Conservation (phyloP, 768 basidiomycete genomes). For the Daedaleopsis sinensis region DNA sequence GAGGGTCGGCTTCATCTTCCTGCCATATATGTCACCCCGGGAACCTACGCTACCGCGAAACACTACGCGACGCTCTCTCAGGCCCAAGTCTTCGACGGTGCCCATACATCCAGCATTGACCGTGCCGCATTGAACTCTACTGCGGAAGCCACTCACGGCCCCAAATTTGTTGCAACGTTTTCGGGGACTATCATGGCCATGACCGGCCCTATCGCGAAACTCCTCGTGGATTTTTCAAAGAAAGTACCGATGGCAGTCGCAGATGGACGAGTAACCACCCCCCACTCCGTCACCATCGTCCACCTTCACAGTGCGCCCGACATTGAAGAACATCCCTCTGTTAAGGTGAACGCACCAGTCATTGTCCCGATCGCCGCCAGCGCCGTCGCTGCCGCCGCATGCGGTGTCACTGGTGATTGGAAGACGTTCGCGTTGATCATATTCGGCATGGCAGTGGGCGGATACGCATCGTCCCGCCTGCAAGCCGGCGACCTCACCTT, state of each 20-base stretch:
- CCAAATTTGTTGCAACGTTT: slow-evolving; percentile 10
- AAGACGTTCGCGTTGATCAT: slow-evolving; percentile 10
- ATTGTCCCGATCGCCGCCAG: slow-evolving; percentile 16
- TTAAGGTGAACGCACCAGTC: slow-evolving; percentile 5
- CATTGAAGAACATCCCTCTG: slow-evolving; percentile 10
- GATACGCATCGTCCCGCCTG: slow-evolving; percentile 1
- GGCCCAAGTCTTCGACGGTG: slow-evolving; percentile 14
- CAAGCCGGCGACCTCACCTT: slow-evolving; percentile 12
- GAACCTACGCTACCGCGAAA: slow-evolving; percentile 4
- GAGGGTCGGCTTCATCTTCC: slow-evolving; percentile 3
- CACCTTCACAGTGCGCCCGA: slow-evolving; percentile 5
- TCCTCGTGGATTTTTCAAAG: slow-evolving; percentile 1
- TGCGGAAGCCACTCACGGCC: not conserved
- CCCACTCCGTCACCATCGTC: slow-evolving; percentile 11
- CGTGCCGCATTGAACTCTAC: slow-evolving; percentile 1
- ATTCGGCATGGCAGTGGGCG: slow-evolving; percentile 13
- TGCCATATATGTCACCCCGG: slow-evolving; percentile 10
- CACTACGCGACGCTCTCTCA: not conserved
- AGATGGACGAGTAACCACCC: slow-evolving; percentile 13
- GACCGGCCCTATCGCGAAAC: slow-evolving; percentile 3
- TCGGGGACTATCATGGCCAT: slow-evolving; percentile 5
- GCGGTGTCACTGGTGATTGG: slow-evolving; percentile 14
- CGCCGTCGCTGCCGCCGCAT: slow-evolving; percentile 9
- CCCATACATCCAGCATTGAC: slow-evolving; percentile 11
- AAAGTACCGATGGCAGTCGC: not conserved